Conservation (phyloP, 2,329 filamentous ascomycete genomes). For the Lasiodiplodia citricola region DNA sequence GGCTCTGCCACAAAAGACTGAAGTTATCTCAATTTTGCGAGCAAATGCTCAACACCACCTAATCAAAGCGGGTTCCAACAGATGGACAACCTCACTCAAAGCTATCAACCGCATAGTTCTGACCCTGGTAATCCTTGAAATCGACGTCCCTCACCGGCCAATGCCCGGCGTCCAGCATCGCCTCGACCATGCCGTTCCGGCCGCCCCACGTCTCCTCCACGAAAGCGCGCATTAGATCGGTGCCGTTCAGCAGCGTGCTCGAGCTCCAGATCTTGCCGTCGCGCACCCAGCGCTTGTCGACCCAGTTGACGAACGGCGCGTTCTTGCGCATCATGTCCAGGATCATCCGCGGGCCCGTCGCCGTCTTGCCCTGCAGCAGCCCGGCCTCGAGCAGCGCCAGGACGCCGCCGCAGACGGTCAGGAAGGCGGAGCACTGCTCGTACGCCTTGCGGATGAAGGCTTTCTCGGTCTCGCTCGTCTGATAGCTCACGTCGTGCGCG, state of each 20-base stretch:
- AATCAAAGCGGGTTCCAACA: too few species aligned
- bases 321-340: slow-evolving; percentile 35
- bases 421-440: slow-evolving; percentile 44
- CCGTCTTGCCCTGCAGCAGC: slow-evolving; percentile 45
- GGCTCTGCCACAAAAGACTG: too few species aligned
- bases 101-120: background rate
- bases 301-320: slow-evolving; percentile 44
- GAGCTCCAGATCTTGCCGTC: slow-evolving; percentile 44
- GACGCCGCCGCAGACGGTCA: slow-evolving; percentile 49
- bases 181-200: slow-evolving; percentile 1
- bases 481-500: slow-evolving; percentile 39
- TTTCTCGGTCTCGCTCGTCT: slow-evolving; percentile 41
- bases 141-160: slow-evolving; percentile 28
- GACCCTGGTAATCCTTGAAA: slow-evolving; percentile 12
- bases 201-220: slow-evolving; percentile 33
- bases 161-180: slow-evolving; percentile 16
- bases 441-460: slow-evolving; percentile 46
- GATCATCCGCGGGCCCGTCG: slow-evolving; percentile 22
- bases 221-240: slow-evolving; percentile 41
- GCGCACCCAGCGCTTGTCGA: slow-evolving; percentile 38
- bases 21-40: too few species aligned
- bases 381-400: slow-evolving; percentile 42
- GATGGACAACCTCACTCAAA: background rate
- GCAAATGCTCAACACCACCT: too few species aligned
- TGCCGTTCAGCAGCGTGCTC: slow-evolving; percentile 40